phyloP scores from a whole-genome alignment of 176 grass and related monocot species.

The Chloris gayana region DNA sequence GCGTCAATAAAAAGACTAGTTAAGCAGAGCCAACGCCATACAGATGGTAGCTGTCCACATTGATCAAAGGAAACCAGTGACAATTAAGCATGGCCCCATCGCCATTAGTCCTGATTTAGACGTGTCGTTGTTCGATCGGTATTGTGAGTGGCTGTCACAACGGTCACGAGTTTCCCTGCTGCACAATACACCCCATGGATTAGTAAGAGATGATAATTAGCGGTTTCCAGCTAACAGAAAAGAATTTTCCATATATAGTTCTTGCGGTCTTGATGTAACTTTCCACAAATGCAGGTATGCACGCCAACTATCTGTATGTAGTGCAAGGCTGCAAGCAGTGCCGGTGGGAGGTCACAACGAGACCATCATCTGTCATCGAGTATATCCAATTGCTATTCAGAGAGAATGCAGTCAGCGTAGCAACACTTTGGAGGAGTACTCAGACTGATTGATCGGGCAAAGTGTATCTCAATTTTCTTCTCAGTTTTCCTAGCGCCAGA shows the following conservation, averaged over 20 bases:
- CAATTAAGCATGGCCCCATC: slow-evolving; percentile 25
- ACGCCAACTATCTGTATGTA: not conserved
- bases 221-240: not conserved
- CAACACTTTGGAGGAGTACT: not conserved
- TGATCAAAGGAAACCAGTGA: slow-evolving; percentile 6
- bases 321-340: slow-evolving; percentile 8
- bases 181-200: not conserved
- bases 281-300: slow-evolving; percentile 6
- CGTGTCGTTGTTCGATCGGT: not conserved
- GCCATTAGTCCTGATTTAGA: slow-evolving; percentile 16
- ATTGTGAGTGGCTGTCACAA: not conserved
- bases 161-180: not conserved
- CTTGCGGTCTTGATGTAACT: not conserved
- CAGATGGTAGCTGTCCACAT: slow-evolving; percentile 20
- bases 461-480: not conserved
- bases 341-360: slow-evolving; percentile 22
- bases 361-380: slow-evolving; percentile 4
- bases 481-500: too few relatives aligned
- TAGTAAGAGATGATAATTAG: not conserved
- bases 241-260: not conserved
- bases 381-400: slow-evolving; percentile 16
- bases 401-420: slow-evolving; percentile 4
- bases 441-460: not conserved
- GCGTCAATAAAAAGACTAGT: slow-evolving; percentile 18
- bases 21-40: slow-evolving; percentile 32